A percentile compares a stretch with the other conserved stretches of the same genome.
These are phyloP conservation scores for Cryphonectria naterciae DNA, from an alignment of 2,329 filamentous ascomycete genomes.

Conservation along the genomic window DNA sequence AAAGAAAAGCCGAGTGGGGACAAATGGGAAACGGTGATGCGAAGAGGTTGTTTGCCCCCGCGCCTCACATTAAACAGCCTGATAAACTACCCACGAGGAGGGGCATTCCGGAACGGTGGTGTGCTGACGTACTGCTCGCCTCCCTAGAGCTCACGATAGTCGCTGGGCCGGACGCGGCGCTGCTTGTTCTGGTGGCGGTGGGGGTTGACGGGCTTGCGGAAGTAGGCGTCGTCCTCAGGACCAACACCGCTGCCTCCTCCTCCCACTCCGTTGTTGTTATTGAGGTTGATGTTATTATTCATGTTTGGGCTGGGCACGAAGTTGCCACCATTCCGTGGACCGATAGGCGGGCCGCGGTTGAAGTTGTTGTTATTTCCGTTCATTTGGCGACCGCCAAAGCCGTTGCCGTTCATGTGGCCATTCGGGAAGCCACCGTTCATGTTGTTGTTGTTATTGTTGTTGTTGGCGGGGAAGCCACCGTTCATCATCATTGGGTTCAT, in stretches of 20 bases:
- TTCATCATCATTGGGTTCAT: slow-evolving; percentile 44
- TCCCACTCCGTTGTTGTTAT: slow-evolving; percentile 31
- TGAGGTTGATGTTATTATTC: slow-evolving; percentile 36
- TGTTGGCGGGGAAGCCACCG: slow-evolving; percentile 32
- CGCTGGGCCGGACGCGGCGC: slow-evolving; percentile 79
- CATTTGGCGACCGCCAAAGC: slow-evolving; percentile 33
- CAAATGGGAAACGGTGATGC: neutral
- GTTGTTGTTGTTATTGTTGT: slow-evolving; percentile 30
- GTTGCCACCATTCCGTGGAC: slow-evolving; percentile 25
- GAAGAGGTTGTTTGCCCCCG: neutral
- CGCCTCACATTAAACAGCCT: neutral
- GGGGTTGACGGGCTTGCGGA: slow-evolving; percentile 93
- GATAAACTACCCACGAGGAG: neutral
- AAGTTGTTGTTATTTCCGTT: slow-evolving; percentile 31
- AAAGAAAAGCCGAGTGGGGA: neutral
- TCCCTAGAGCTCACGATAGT: slow-evolving; percentile 79
- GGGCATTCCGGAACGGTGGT: slow-evolving; percentile 15
- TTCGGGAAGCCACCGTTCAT: slow-evolving; percentile 37
- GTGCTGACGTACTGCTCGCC: slow-evolving; percentile 18
- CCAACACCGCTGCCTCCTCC: slow-evolving; percentile 33
- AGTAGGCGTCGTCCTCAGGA: slow-evolving; percentile 84
- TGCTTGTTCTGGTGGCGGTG: slow-evolving; percentile 85
- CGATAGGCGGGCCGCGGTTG: slow-evolving; percentile 32
- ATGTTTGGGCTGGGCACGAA: slow-evolving; percentile 39
- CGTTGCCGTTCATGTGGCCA: slow-evolving; percentile 35